Base-by-base conservation (phyloP, 2,329 filamentous ascomycete species). In the Chaetoscypha palmicola region DNA sequence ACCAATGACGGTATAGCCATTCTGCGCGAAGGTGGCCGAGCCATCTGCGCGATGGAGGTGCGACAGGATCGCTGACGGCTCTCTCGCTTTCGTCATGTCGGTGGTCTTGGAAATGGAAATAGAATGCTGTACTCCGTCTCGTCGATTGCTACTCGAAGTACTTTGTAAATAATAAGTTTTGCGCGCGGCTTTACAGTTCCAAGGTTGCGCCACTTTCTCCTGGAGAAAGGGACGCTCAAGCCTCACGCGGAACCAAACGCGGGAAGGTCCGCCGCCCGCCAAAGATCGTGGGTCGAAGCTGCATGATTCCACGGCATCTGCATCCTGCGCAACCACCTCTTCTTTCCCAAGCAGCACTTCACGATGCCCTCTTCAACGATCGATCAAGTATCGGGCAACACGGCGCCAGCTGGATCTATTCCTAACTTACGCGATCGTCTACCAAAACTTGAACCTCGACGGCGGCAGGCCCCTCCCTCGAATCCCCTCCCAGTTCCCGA, bases 1-100 rank as follows among this genome's bases (percentile, higher is more conserved):
- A 44, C 84, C 86, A 42, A 94, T 77, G 52, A 97, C 76, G 34
- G 81, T 83, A 65, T 89, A 94, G 38, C 88, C 86, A 45, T 78
- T 73, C 56, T 81, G 74, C 2, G 83, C 79, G 62, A 87, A 89
- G 8, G 79, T 83, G 9, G 85, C 85, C 37, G 88, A 94, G 49
- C 87, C 87, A 62, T 94, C 86, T 20, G 86, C 76, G 49, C 81
- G 82, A 47, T 78, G 72, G 2, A 94, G 72, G 52, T 73, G 72
- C 22, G 75, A 75, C 9, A 83, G 62, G 17, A 56, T 41, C 16
- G 55, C 57, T 35, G 56, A 66, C 26, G 77, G 76, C 49, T 72
- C 70, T 41, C 62, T 59, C 35, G 66, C 64, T 32, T 63, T 62
- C 2, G 68, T 63, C 73, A 77, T 78, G 9, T 5, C 46, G 38